A percentile compares a stretch with the other conserved stretches of the same genome.
Conservation (phyloP, 176 grass and related monocot species). For the Rhipidocladum racemiflorum region DNA sequence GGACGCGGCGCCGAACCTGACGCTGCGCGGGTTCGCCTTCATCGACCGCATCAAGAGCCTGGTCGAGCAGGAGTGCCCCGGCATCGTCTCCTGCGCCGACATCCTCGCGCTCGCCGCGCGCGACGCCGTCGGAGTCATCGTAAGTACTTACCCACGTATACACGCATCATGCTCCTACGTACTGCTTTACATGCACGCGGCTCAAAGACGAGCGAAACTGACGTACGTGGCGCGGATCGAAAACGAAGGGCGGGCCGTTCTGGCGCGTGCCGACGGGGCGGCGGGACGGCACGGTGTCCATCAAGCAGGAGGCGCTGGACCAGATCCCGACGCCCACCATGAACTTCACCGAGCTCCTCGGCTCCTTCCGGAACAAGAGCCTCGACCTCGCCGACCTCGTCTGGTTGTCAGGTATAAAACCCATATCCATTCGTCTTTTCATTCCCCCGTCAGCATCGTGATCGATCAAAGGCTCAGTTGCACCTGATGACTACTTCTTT, state of each 20-base stretch:
- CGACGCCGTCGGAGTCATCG: slow-evolving; percentile 69
- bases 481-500: not conserved
- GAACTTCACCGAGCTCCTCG: slow-evolving; percentile 65
- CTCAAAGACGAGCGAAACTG: not conserved
- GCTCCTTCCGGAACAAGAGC: slow-evolving; percentile 67
- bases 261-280: slow-evolving; percentile 88
- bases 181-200: too few species aligned
- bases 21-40: slow-evolving; percentile 79
- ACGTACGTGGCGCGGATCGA: not conserved
- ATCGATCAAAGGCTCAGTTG: not conserved
- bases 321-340: slow-evolving; percentile 59
- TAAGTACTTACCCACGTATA: not conserved
- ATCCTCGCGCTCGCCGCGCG: slow-evolving; percentile 66
- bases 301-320: slow-evolving; percentile 56
- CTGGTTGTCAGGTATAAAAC: slow-evolving; percentile 67
- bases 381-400: slow-evolving; percentile 71
- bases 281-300: slow-evolving; percentile 72
- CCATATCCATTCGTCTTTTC: too few species aligned
- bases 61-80: slow-evolving; percentile 86
- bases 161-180: not conserved
- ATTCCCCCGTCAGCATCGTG: not conserved
- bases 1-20: slow-evolving; percentile 59
- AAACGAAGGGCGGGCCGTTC: slow-evolving; percentile 66
- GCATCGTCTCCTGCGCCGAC: slow-evolving; percentile 91
- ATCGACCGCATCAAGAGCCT: slow-evolving; percentile 64